Evolutionary conservation across 257 asterid species (phyloP).

Genomic region (Voacanga thouarsii): DNA sequence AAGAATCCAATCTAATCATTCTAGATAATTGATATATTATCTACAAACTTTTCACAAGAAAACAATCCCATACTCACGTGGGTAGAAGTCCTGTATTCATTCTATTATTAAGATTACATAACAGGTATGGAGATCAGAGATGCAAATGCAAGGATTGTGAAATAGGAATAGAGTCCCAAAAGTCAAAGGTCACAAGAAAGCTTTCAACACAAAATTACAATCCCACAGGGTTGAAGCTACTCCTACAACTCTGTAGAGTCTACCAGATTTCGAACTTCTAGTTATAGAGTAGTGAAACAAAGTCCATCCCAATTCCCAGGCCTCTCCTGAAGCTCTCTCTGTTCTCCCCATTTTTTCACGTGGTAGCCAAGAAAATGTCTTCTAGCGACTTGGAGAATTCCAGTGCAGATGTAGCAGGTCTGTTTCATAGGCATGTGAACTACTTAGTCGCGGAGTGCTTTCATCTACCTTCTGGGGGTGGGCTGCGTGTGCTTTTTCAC

Average conservation of each 20-base stretch:
- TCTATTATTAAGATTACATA: slow-evolving; percentile 33
- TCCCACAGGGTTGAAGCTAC: slow-evolving; percentile 31
- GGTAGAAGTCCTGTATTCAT: slow-evolving; percentile 37
- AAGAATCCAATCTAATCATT: slow-evolving; percentile 46
- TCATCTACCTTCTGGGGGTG: slow-evolving; percentile 46
- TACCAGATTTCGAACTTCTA: slow-evolving; percentile 19
- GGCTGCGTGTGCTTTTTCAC: slow-evolving; percentile 59
- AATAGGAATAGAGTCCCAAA: slow-evolving; percentile 37
- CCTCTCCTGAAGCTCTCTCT: slow-evolving; percentile 19
- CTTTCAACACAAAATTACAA: slow-evolving; percentile 34
- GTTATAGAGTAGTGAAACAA: slow-evolving; percentile 15
- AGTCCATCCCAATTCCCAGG: background rate
- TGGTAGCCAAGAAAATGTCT: slow-evolving; percentile 35
- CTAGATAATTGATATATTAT: slow-evolving; percentile 34
- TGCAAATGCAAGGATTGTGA: slow-evolving; percentile 24
- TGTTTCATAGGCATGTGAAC: slow-evolving; percentile 68
- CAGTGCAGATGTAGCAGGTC: slow-evolving; percentile 55
- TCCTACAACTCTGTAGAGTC: slow-evolving; percentile 3
- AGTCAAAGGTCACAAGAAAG: slow-evolving; percentile 61
- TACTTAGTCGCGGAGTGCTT: slow-evolving; percentile 37
- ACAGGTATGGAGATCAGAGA: slow-evolving; percentile 35
- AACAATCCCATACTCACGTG: slow-evolving; percentile 41
- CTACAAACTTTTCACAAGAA: too few species aligned
- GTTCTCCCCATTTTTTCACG: slow-evolving; percentile 25
- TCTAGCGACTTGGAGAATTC: slow-evolving; percentile 38